Evolutionary conservation across 2,329 filamentous ascomycete species (phyloP).

Genomic region (Herpotrichia juniperi): DNA sequence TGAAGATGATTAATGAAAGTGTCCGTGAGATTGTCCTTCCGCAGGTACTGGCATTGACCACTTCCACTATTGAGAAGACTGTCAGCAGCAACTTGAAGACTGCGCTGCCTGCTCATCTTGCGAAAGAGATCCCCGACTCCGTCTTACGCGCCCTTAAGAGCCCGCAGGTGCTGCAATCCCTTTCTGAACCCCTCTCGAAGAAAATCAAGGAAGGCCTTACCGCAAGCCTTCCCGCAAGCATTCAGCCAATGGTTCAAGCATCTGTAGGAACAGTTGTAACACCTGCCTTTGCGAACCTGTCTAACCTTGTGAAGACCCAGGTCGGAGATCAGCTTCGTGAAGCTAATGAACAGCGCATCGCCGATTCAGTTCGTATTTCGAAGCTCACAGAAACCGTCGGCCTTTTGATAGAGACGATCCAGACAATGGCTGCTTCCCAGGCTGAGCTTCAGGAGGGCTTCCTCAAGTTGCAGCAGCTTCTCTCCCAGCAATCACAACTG

Average conservation of each 20-base stretch:
- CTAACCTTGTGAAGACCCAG: constrained; percentile 70
- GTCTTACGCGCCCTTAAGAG: constrained; percentile 73
- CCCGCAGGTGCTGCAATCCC: constrained; percentile 72
- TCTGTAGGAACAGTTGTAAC: constrained; percentile 60
- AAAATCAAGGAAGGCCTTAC: too few species aligned
- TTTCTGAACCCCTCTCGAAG: constrained; percentile 74
- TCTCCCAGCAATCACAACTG: constrained; percentile 42
- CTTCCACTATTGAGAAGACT: constrained; percentile 72
- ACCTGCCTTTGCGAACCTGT: constrained; percentile 70
- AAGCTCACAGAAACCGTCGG: constrained; percentile 72
- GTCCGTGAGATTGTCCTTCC: constrained; percentile 80
- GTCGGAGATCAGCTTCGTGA: constrained; percentile 59
- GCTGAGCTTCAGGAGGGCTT: constrained; percentile 68
- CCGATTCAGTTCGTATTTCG: constrained; percentile 70
- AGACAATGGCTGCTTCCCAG: constrained; percentile 72
- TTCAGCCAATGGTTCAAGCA: constrained; percentile 72
- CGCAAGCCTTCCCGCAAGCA: too few species aligned
- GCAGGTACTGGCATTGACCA: constrained; percentile 70
- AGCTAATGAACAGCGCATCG: constrained; percentile 57
- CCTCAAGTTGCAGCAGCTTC: constrained; percentile 48
- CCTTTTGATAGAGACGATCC: constrained; percentile 71
- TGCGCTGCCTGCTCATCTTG: constrained; percentile 68
- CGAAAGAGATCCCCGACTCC: constrained; percentile 75
- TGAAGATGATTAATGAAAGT: constrained; percentile 75
- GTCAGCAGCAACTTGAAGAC: constrained; percentile 71